Evolutionary conservation across 192 early-diverging fungal genomes (phyloP).

Genomic region (Coemansia brasiliensis): DNA sequence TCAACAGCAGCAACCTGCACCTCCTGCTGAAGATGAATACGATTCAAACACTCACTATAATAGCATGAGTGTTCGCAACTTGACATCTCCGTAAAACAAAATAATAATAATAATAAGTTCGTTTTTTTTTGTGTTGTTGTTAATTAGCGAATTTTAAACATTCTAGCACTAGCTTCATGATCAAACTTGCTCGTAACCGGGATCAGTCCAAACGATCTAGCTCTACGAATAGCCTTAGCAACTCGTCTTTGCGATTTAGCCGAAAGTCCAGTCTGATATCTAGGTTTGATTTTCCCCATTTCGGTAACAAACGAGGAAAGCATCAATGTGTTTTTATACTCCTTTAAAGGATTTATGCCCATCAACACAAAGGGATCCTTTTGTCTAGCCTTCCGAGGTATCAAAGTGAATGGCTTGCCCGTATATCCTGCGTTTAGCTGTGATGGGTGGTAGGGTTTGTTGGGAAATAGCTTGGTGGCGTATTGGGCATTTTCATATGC

Average conservation of each 20-base stretch:
- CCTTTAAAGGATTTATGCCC: slow-evolving; percentile 41
- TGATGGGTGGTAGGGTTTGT: slow-evolving; percentile 30
- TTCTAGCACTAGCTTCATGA: slow-evolving; percentile 11
- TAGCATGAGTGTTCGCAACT: slow-evolving; percentile 52
- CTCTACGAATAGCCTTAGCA: slow-evolving; percentile 63
- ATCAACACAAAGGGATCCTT: slow-evolving; percentile 42
- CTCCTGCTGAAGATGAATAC: slow-evolving; percentile 12
- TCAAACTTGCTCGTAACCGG: slow-evolving; percentile 45
- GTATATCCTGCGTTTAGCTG: slow-evolving; percentile 27
- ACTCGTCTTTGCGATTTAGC: slow-evolving; percentile 63
- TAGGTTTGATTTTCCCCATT: slow-evolving; percentile 63
- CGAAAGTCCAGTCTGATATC: slow-evolving; percentile 60
- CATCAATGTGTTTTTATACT: slow-evolving; percentile 58
- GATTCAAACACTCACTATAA: slow-evolving; percentile 27
- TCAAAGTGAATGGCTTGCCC: not conserved
- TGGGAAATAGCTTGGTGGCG: slow-evolving; percentile 9
- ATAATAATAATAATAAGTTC: too few relatives aligned
- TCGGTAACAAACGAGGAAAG: slow-evolving; percentile 62
- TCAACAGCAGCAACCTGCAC: slow-evolving; percentile 11
- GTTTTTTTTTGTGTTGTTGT: not conserved
- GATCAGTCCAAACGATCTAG: slow-evolving; percentile 58
- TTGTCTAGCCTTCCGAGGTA: not conserved
- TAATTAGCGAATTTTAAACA: not conserved
- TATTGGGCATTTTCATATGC: slow-evolving; percentile 23
- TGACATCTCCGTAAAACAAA: slow-evolving; percentile 36